These are phyloP conservation scores for Mortierella sp. DNA, from an alignment of 371 early-diverging fungal genomes.

Conservation along the genomic window DNA sequence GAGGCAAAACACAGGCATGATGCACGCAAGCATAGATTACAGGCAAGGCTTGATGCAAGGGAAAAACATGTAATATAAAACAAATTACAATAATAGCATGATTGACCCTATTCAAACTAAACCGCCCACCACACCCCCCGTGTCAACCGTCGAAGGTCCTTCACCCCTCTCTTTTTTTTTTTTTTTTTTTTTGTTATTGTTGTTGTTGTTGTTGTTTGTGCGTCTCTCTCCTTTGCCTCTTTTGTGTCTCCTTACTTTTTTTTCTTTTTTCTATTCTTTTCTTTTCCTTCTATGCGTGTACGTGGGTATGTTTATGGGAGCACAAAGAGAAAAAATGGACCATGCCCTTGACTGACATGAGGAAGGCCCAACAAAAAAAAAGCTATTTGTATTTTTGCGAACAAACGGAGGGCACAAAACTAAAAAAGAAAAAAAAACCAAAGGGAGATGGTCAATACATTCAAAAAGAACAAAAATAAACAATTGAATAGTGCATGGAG, in stretches of 20 bases:
- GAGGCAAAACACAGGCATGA: neutral
- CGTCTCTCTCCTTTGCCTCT: neutral
- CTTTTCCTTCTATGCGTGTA: conserved; percentile 7
- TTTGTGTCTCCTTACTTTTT: neutral
- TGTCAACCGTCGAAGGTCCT: neutral
- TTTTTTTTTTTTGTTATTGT: neutral
- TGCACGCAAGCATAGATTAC: conserved; percentile 3
- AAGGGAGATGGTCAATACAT: neutral
- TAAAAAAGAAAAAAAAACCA: neutral
- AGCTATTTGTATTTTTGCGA: neutral
- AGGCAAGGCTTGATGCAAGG: conserved; percentile 6
- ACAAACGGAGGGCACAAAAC: neutral
- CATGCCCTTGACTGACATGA: neutral
- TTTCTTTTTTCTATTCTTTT: neutral
- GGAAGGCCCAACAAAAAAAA: neutral
- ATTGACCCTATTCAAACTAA: neutral
- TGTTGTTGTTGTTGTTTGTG: conserved; percentile 6
- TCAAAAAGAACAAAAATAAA: neutral
- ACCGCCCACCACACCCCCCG: neutral
- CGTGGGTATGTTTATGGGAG: conserved; percentile 2
- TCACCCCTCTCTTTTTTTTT: neutral
- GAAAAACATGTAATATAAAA: neutral
- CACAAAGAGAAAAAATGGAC: neutral
- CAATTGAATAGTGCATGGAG: conserved; percentile 3
- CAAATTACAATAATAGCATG: neutral